Percentiles rank a stretch among this genome's conserved stretches.
Evolutionary conservation across 441 rosid species (phyloP).

Genomic region (Syzygium malaccense): DNA sequence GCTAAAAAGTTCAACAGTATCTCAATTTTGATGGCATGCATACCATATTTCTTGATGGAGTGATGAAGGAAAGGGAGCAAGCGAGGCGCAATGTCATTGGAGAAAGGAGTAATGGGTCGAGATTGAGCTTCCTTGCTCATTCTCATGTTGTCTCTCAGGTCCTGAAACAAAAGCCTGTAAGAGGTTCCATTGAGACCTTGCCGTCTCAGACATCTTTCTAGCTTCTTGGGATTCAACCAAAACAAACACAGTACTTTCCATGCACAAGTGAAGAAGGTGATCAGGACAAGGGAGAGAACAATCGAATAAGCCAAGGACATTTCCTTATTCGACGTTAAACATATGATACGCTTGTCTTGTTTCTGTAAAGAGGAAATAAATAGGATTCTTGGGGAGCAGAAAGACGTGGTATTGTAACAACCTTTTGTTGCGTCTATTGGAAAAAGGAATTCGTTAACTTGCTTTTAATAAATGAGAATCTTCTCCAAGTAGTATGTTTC

Average conservation of each 20-base stretch:
- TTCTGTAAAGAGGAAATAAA: background rate
- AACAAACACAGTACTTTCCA: background rate
- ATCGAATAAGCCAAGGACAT: background rate
- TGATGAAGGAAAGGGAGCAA: background rate
- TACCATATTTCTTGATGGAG: background rate
- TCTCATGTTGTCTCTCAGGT: background rate
- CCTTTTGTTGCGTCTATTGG: background rate
- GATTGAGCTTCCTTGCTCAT: background rate
- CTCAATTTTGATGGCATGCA: background rate
- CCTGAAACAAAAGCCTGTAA: background rate
- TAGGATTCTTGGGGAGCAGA: background rate
- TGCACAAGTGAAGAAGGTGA: background rate
- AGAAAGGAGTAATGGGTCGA: background rate
- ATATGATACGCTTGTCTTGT: background rate
- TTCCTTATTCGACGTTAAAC: background rate
- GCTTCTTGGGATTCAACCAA: background rate
- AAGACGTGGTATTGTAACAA: background rate
- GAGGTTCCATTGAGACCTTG: background rate
- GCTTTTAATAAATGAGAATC: background rate
- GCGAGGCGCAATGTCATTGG: background rate
- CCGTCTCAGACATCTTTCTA: background rate
- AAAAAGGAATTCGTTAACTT: background rate
- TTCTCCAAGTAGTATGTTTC: background rate
- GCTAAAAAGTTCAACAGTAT: background rate
- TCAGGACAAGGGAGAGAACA: background rate